Percentiles rank a stretch among this genome's conserved stretches.
Evolutionary conservation across 2,329 filamentous ascomycete species (phyloP).

Genomic region (Aureobasidium lini): DNA sequence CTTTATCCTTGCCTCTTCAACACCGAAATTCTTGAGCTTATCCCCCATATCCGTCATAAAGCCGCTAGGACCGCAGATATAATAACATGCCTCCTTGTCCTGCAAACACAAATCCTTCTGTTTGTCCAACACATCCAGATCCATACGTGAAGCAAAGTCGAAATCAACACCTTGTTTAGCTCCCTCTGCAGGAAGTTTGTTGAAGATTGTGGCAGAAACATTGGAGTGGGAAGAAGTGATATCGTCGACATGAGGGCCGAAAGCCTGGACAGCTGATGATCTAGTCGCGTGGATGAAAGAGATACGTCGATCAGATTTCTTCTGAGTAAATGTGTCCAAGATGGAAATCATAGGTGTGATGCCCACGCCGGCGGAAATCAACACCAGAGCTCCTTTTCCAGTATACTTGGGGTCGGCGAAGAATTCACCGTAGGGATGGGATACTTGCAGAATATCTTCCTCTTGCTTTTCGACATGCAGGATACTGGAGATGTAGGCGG

Average conservation of each 20-base stretch:
- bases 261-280: constrained; percentile 46
- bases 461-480: constrained; percentile 55
- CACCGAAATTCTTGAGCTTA: constrained; percentile 48
- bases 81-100: constrained; percentile 55
- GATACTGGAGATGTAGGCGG: constrained; percentile 62
- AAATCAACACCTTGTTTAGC: constrained; percentile 49
- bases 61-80: constrained; percentile 59
- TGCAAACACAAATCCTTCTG: constrained; percentile 49
- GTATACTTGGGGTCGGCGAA: constrained; percentile 47
- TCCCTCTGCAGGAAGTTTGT: constrained; percentile 43
- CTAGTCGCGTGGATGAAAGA: constrained; percentile 58
- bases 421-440: constrained; percentile 58
- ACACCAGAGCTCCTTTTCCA: constrained; percentile 48
- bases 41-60: constrained; percentile 60
- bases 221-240: neutral
- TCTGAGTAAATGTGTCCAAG: constrained; percentile 46
- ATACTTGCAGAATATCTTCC: constrained; percentile 57
- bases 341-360: constrained; percentile 61
- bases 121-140: constrained; percentile 49
- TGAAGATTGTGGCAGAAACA: constrained; percentile 51
- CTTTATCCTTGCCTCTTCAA: constrained; percentile 52
- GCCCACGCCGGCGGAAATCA: constrained; percentile 63
- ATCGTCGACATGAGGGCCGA: constrained; percentile 41
- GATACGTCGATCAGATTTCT: constrained; percentile 39
- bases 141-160: constrained; percentile 50